Percentiles rank a stretch among this genome's conserved stretches.
phyloP scores from a whole-genome alignment of 2,329 filamentous ascomycete genomes.

The Torrubiella hemipterigena region DNA sequence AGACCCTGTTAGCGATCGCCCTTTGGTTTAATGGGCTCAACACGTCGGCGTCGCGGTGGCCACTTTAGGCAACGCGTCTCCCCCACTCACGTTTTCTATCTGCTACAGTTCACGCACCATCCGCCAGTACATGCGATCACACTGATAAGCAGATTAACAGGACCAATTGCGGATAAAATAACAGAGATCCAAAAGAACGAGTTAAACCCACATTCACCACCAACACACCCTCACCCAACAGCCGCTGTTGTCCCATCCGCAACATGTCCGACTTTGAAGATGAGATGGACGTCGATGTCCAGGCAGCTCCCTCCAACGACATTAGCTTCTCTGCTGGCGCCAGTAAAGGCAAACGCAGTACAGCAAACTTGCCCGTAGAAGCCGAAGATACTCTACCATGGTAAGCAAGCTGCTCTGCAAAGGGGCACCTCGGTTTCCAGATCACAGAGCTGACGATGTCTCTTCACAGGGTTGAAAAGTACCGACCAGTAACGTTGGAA shows the following conservation, averaged over 20 bases:
- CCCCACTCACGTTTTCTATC: too few species aligned
- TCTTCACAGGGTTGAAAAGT: constrained; percentile 76
- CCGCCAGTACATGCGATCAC: too few species aligned
- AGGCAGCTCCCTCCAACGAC: constrained; percentile 31
- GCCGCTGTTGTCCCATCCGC: constrained; percentile 1
- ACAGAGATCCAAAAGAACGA: background rate
- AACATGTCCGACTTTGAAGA: constrained; percentile 49
- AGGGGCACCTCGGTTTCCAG: background rate
- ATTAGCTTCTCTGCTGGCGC: constrained; percentile 62
- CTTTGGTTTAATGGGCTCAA: too few species aligned
- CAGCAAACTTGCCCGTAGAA: constrained; percentile 86
- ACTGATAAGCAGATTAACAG: too few species aligned
- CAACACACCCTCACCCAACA: constrained; percentile 9
- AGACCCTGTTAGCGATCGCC: too few species aligned
- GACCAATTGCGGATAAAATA: background rate
- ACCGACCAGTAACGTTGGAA: constrained; percentile 74
- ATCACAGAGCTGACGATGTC: too few species aligned
- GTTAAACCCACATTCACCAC: constrained; percentile 12
- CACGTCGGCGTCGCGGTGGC: too few species aligned
- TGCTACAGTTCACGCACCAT: too few species aligned
- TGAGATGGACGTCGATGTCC: constrained; percentile 48
- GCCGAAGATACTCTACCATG: constrained; percentile 90
- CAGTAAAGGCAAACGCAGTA: constrained; percentile 81
- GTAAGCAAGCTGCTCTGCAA: constrained; percentile 34
- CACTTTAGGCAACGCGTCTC: too few species aligned